Evolutionary conservation across 2,329 filamentous ascomycete genomes (phyloP), one percentile per base, ranked within the genome.

Genomic region (Colletotrichum costaricense): DNA sequence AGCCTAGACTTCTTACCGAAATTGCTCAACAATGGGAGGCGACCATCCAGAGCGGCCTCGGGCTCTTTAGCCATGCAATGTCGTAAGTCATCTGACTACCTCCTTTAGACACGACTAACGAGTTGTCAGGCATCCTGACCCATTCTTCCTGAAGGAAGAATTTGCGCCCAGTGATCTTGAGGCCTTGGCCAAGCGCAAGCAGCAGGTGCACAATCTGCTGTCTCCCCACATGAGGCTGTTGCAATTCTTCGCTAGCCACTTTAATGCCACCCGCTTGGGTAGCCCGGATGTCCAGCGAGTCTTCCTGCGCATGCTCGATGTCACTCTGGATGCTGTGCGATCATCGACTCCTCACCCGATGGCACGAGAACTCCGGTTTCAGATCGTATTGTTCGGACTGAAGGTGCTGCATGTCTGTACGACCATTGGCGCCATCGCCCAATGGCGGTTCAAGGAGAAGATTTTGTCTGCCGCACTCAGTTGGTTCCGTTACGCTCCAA

Each of bases 191-290:
- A 94, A 92, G 82, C 90, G 92, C 65, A 95, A 96, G 79, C 93
- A 97, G 77, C 85, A 90, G 33, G 92, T 95, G 2, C 94, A 97
- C 78, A 93, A 97, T 78, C 85, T 96, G 64, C 90, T 99, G 52
- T 92, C 94, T 8, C 97, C 97, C 4, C 97, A 99, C 81, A 91
- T 94, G 66, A 92, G 94, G 28, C 84, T 98, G 30, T 84, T 98
- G 42, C 95, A 97, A 75, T 98, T 98, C 81, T 90, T 99, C 74
- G 92, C 91, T 72, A 99, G 97, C 79, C 96, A 98, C 81, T 99
- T 97, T 85, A 98, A 95, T 80, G 95, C 97, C 2, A 95, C 94
- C 14, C 90, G 95, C n/a, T 87, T 98, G 30, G 93, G 94, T 30
- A 98, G 93, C 77, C 88, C 91, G 1, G 93, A 98, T 79, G 93